Percentiles rank a stretch among this genome's conserved stretches.
These are phyloP conservation scores for Parafenestella ontariensis DNA, from an alignment of 2,329 filamentous ascomycete genomes.

Conservation along the genomic window DNA sequence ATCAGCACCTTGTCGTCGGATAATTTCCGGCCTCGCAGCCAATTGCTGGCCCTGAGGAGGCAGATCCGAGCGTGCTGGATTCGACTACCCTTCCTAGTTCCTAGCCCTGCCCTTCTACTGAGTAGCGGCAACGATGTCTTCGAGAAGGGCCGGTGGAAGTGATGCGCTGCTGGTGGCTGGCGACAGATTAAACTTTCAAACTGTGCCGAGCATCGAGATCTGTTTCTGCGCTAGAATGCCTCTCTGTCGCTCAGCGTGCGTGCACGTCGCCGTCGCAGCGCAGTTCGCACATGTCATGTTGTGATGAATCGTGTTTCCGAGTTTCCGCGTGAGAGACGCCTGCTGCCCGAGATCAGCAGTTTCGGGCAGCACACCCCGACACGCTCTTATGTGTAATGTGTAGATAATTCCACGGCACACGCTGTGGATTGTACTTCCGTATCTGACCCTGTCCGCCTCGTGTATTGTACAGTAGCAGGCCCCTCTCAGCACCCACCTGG, in stretches of 20 bases:
- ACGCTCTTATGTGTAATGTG: neutral
- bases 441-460: constrained; percentile 20
- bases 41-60: constrained; percentile 28
- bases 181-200: no score
- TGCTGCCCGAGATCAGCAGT: constrained; percentile 36
- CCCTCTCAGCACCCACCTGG: constrained; percentile 17
- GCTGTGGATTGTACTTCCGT: constrained; percentile 7
- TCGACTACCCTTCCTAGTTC: constrained; percentile 21
- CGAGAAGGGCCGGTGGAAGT: constrained; percentile 44
- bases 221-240: neutral
- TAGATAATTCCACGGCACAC: constrained; percentile 7
- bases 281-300: neutral
- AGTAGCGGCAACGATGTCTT: constrained; percentile 27
- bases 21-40: constrained; percentile 30
- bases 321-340: neutral
- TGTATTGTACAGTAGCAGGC: no score
- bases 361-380: constrained; percentile 19
- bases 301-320: constrained; percentile 4
- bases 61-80: constrained; percentile 24
- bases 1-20: constrained; percentile 28
- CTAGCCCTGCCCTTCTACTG: constrained; percentile 26
- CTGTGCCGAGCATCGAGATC: constrained; percentile 4
- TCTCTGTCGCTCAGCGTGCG: constrained; percentile 2
- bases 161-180: constrained; percentile 35
- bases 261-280: neutral